Conservation (phyloP, 1,139 yeast species). For the Scheffersomyces cryptocercus region DNA sequence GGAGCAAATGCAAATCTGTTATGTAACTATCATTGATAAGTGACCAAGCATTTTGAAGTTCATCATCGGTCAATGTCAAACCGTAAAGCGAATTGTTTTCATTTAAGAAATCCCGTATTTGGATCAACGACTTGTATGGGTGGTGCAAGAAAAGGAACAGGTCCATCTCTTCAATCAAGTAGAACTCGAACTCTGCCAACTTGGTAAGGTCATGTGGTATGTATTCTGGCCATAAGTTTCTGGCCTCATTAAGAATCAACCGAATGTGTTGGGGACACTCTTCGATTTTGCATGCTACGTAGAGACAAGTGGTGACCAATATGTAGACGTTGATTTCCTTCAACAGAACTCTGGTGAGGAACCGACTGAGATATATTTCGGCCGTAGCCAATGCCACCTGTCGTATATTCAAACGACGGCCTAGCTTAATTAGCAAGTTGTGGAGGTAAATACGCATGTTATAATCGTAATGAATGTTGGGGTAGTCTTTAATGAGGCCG, state of each 20-base stretch:
- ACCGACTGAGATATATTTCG: slow-evolving; percentile 76
- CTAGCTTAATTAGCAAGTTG: slow-evolving; percentile 69
- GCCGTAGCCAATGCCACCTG: slow-evolving; percentile 90
- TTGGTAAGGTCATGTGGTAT: slow-evolving; percentile 90
- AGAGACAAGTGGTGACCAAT: slow-evolving; percentile 80
- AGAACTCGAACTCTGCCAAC: slow-evolving; percentile 95
- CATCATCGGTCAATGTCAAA: slow-evolving; percentile 58
- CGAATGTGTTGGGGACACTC: slow-evolving; percentile 95
- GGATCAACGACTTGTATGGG: slow-evolving; percentile 77
- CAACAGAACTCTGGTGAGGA: slow-evolving; percentile 69
- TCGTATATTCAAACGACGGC: slow-evolving; percentile 72
- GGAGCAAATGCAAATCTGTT: slow-evolving; percentile 78
- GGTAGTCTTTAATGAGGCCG: slow-evolving; percentile 46
- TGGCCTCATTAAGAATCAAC: slow-evolving; percentile 77
- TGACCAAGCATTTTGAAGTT: slow-evolving; percentile 85
- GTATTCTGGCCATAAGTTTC: slow-evolving; percentile 92
- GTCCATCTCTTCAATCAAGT: slow-evolving; percentile 85
- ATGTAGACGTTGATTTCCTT: slow-evolving; percentile 82
- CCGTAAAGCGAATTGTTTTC: slow-evolving; percentile 28
- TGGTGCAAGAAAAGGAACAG: slow-evolving; percentile 81
- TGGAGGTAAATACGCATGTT: slow-evolving; percentile 71
- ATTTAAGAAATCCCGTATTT: slow-evolving; percentile 51
- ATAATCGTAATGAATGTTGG: slow-evolving; percentile 53
- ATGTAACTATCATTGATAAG: slow-evolving; percentile 86
- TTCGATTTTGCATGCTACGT: slow-evolving; percentile 90